These are phyloP conservation scores for Aspergillus biplanus DNA, from an alignment of 495 filamentous ascomycete species.

Conservation along the genomic window DNA sequence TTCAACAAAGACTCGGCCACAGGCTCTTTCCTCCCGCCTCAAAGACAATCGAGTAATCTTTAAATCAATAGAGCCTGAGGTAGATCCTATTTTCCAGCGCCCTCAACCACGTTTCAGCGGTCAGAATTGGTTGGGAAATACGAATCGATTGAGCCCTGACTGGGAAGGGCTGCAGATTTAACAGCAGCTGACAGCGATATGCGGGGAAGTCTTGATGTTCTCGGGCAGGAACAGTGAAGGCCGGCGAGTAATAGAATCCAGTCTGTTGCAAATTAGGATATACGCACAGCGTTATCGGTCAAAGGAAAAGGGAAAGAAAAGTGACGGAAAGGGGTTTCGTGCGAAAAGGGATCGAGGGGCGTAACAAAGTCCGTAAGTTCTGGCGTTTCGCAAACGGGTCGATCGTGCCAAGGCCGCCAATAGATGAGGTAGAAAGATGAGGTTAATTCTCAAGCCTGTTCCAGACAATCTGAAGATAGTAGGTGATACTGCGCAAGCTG, in stretches of 20 bases:
- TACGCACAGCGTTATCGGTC: neutral
- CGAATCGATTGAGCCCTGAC: slow-evolving; percentile 1
- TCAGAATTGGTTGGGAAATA: slow-evolving; percentile 2
- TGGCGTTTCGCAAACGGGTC: slow-evolving; percentile 2
- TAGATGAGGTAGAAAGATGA: neutral
- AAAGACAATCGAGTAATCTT: no score
- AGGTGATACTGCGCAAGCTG: neutral
- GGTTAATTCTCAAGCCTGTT: neutral
- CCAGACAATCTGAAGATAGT: neutral
- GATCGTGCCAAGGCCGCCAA: slow-evolving; percentile 12
- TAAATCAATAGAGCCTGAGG: neutral
- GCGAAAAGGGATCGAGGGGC: neutral
- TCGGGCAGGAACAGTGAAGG: neutral
- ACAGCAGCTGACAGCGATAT: slow-evolving; percentile 11
- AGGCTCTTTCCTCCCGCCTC: no score
- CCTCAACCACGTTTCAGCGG: slow-evolving; percentile 18
- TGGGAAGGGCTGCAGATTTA: neutral
- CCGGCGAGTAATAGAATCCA: neutral
- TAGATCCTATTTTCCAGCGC: neutral
- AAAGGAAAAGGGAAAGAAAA: neutral
- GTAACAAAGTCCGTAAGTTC: slow-evolving; percentile 1
- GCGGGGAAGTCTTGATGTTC: slow-evolving; percentile 18
- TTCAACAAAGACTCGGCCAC: neutral
- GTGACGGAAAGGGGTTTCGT: neutral
- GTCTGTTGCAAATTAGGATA: neutral